Evolutionary conservation across 225 moss, liverwort and hornwort genomes (phyloP).

Genomic region (Takakia lepidozioides): DNA sequence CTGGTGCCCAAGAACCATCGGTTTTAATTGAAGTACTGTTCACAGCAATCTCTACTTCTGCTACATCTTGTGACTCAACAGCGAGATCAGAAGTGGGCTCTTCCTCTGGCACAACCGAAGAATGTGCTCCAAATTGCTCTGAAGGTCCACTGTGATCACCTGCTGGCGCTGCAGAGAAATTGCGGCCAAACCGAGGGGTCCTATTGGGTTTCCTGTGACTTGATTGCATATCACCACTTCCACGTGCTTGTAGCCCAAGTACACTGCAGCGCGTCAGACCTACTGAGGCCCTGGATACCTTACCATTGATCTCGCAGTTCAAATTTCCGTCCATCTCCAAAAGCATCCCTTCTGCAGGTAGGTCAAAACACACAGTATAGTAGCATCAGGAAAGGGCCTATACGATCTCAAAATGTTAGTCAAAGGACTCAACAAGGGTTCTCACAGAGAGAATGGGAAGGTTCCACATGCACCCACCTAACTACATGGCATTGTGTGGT

Average conservation of each 20-base stretch:
- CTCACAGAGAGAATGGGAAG: too few relatives aligned
- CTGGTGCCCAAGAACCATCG: conserved; percentile 46
- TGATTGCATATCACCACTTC: conserved; percentile 25
- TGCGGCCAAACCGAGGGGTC: conserved; percentile 71
- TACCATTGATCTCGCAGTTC: conserved; percentile 51
- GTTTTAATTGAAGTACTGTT: not conserved
- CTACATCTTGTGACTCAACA: too few relatives aligned
- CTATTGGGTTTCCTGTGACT: conserved; percentile 30
- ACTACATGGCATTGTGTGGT: too few relatives aligned
- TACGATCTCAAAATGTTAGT: too few relatives aligned
- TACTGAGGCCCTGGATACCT: conserved; percentile 31
- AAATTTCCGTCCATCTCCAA: conserved; percentile 72
- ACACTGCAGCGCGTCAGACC: conserved; percentile 57
- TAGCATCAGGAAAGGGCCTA: too few relatives aligned
- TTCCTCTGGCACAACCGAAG: not conserved
- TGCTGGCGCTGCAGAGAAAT: conserved; percentile 22
- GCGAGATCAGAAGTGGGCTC: not conserved
- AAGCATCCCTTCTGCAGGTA: conserved; percentile 69
- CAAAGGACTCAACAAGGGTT: too few relatives aligned
- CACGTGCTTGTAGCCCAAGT: conserved; percentile 74
- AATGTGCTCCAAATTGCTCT: not conserved
- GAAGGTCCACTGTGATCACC: conserved; percentile 13
- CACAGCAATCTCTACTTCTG: conserved; percentile 1
- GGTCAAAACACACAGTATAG: conserved; percentile 29
- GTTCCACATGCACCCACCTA: too few relatives aligned